Conservation (phyloP, 2,329 filamentous ascomycete species). For the Scorias spongiosa region DNA sequence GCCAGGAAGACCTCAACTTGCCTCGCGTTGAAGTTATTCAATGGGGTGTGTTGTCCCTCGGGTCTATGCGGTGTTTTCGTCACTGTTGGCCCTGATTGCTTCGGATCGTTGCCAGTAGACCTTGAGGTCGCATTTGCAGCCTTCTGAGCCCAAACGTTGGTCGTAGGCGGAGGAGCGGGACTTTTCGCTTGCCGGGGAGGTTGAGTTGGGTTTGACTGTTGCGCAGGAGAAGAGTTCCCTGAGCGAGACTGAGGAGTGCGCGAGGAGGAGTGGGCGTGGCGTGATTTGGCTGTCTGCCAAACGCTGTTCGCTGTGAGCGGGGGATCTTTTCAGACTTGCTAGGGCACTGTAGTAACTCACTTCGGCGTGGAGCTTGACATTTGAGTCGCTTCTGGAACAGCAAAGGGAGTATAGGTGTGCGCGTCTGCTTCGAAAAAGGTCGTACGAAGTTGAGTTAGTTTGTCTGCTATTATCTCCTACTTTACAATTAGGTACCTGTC, state of each 20-base stretch:
- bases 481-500: too few species aligned
- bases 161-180: constrained; percentile 4
- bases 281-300: background rate
- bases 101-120: constrained; percentile 8
- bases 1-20: constrained; percentile 29
- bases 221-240: constrained; percentile 12
- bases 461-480: too few species aligned
- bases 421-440: too few species aligned
- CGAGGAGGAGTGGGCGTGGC: constrained; percentile 10
- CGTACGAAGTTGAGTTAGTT: too few species aligned
- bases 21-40: constrained; percentile 27
- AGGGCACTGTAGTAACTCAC: background rate
- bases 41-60: constrained; percentile 14
- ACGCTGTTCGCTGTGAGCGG: background rate
- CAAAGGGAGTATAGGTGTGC: too few species aligned
- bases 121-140: constrained; percentile 1
- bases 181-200: constrained; percentile 6
- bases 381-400: too few species aligned
- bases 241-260: constrained; percentile 18
- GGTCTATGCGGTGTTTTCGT: constrained; percentile 2
- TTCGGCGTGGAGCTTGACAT: background rate
- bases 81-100: constrained; percentile 2
- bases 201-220: constrained; percentile 6
- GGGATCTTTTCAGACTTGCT: background rate
- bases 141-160: constrained; percentile 13